Evolutionary conservation across 1,139 yeast species (phyloP), one percentile per base, ranked within the genome.

Genomic region (Barnettozyma hawaiiensis): DNA sequence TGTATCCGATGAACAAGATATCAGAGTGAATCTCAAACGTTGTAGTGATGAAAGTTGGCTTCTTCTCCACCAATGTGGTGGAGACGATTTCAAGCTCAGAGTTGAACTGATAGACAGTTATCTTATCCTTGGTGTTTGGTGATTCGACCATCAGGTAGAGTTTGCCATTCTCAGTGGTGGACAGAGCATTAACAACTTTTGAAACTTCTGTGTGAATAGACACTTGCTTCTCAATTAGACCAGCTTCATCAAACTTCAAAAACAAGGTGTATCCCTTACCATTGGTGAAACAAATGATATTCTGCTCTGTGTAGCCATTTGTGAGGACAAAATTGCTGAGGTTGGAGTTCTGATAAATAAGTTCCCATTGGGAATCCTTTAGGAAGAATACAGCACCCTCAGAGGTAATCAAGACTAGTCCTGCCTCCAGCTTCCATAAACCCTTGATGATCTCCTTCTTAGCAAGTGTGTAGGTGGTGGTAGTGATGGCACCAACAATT

Each of bases 371-470:
- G 19, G 50, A 16, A 4, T 64, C 46, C 51, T 53, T 54, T 32
- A 66, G 64, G 15, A 61, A 51, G 22, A 79, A 57, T 3, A 82
- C 58, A 31, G 71, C 70, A 2, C 92, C 95, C n/a, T 59, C 51
- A 0, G 90, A 79, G 0, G 95, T 81, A 14, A 83, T 68, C 1
- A 75, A 65, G 0, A 85, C 64, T 18, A 82, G 51, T 2, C 74
- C 71, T 43, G 63, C 50, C 2, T 67, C 55, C 47, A 73, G 58
- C 57, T 75, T 73, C 54, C 68, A 68, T 51, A 75, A 81, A 22
- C 80, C 82, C 53, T 84, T 84, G 38, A 86, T 69, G 1, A 72
- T 67, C 56, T 85, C 95, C 19, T 69, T 72, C 42, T 69, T 69
- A 0, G 52, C 55, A 35, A 76, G 61, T 0, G 29, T 33, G 3